Evolutionary conservation across 306 rosid genomes (phyloP).

Genomic region (Ammopiptanthus mongolicus): DNA sequence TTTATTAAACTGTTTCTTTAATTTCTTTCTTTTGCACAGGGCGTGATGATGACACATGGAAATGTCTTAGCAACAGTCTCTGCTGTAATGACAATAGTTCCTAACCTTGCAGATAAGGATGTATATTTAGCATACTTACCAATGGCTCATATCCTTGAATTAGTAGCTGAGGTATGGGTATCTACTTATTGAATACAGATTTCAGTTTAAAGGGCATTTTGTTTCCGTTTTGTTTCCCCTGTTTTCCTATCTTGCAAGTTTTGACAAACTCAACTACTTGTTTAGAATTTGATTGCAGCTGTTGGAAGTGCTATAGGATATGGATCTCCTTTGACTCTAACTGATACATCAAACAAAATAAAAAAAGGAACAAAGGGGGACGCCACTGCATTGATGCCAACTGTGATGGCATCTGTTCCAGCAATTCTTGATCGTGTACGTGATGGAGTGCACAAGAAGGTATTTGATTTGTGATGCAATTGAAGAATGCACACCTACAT

Average conservation of each 20-base stretch:
- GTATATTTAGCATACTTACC: conserved; percentile 86
- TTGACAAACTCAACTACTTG: conserved; percentile 28
- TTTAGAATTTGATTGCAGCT: conserved; percentile 70
- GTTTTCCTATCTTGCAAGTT: conserved; percentile 10
- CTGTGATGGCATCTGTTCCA: conserved; percentile 90
- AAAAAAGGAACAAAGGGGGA: conserved; percentile 88
- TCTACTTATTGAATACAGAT: conserved; percentile 19
- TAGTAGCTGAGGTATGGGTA: conserved; percentile 83
- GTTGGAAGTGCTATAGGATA: conserved; percentile 92
- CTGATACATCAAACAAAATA: conserved; percentile 93
- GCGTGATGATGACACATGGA: conserved; percentile 97
- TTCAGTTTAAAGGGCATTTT: conserved; percentile 8
- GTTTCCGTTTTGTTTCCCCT: neutral
- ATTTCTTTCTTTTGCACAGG: conserved; percentile 46
- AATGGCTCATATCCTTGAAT: conserved; percentile 96
- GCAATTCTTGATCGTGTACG: conserved; percentile 98
- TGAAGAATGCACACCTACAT: neutral
- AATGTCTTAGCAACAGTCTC: conserved; percentile 84
- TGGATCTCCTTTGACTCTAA: conserved; percentile 89
- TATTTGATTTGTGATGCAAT: conserved; percentile 32
- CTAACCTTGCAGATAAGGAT: conserved; percentile 62
- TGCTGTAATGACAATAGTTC: conserved; percentile 86
- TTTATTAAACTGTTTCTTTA: neutral
- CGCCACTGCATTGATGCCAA: conserved; percentile 69
- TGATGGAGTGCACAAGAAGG: conserved; percentile 91